Conservation (phyloP, 257 asterid species). For the Osmanthus fragrans region DNA sequence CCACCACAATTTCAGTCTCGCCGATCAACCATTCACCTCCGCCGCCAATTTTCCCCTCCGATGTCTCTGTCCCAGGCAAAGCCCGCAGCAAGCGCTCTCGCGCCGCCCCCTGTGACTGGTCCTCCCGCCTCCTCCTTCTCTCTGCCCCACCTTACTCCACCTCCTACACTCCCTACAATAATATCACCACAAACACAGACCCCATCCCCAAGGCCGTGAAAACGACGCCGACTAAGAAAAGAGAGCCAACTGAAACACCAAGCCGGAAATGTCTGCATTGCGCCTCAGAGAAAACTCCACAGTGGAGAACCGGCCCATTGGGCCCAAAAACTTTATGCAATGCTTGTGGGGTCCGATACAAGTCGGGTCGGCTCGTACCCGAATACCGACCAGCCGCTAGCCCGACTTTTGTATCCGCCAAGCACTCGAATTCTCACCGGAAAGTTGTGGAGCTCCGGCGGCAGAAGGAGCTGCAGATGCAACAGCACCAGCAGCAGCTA, state of each 20-base stretch:
- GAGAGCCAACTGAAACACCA: conserved; percentile 48
- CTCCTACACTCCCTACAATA: background rate
- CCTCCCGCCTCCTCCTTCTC: conserved; percentile 71
- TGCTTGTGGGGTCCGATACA: conserved; percentile 95
- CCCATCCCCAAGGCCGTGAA: conserved; percentile 21
- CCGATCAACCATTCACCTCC: conserved; percentile 36
- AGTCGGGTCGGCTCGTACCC: conserved; percentile 93
- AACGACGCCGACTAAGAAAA: conserved; percentile 36
- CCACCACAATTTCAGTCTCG: conserved; percentile 22
- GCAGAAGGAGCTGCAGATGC: conserved; percentile 73
- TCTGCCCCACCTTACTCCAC: conserved; percentile 30
- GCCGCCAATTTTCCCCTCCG: conserved; percentile 53
- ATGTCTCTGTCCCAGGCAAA: conserved; percentile 83
- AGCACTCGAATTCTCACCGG: conserved; percentile 96
- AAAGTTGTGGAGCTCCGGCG: conserved; percentile 94
- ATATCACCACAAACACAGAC: background rate
- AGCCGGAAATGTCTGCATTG: conserved; percentile 91
- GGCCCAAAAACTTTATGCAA: conserved; percentile 96
- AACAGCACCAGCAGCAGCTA: conserved; percentile 44
- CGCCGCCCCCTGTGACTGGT: conserved; percentile 93
- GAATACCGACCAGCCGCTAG: conserved; percentile 97
- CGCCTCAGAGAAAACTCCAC: conserved; percentile 93
- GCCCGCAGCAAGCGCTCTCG: conserved; percentile 98
- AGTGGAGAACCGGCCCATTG: conserved; percentile 97
- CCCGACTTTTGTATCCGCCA: conserved; percentile 75